Conservation (phyloP, 805 yeast genomes). For the Candida khao-thaluensis region DNA sequence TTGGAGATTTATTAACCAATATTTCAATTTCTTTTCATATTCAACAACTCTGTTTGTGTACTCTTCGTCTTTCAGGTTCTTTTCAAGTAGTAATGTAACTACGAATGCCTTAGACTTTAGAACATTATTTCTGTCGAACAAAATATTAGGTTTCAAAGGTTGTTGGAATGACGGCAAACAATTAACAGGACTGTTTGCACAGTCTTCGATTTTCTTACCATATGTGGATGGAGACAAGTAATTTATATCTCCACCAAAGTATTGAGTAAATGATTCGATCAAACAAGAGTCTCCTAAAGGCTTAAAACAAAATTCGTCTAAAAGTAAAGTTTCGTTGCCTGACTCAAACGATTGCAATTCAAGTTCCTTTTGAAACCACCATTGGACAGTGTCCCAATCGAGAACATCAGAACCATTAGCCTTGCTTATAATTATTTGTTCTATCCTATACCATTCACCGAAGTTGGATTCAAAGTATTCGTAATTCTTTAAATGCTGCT, state of each 20-base stretch:
- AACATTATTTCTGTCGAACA: constrained; percentile 55
- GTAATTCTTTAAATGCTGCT: constrained; percentile 68
- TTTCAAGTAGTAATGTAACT: constrained; percentile 68
- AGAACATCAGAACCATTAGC: constrained; percentile 66
- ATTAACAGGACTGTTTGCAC: constrained; percentile 80
- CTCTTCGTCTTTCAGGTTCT: constrained; percentile 41
- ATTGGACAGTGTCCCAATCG: constrained; percentile 64
- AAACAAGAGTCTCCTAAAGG: constrained; percentile 81
- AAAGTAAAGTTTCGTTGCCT: constrained; percentile 22
- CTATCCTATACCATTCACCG: constrained; percentile 89
- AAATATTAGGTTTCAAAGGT: constrained; percentile 69
- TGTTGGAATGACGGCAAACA: constrained; percentile 91
- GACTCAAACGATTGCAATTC: constrained; percentile 40
- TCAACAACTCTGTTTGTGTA: constrained; percentile 40
- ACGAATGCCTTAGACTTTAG: constrained; percentile 70
- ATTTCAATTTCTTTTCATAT: constrained; percentile 76
- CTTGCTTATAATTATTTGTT: constrained; percentile 66
- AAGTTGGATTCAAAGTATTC: constrained; percentile 72
- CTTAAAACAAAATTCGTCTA: constrained; percentile 75
- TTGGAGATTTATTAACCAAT: constrained; percentile 45
- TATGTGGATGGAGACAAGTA: constrained; percentile 54
- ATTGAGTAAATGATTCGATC: constrained; percentile 85
- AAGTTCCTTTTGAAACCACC: constrained; percentile 87
- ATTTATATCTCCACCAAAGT: constrained; percentile 64
- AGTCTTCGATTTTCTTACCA: constrained; percentile 51